Evolutionary conservation across 768 basidiomycete species (phyloP), one percentile per base, ranked within the genome.

Genomic region (Kwoniella sp.): DNA sequence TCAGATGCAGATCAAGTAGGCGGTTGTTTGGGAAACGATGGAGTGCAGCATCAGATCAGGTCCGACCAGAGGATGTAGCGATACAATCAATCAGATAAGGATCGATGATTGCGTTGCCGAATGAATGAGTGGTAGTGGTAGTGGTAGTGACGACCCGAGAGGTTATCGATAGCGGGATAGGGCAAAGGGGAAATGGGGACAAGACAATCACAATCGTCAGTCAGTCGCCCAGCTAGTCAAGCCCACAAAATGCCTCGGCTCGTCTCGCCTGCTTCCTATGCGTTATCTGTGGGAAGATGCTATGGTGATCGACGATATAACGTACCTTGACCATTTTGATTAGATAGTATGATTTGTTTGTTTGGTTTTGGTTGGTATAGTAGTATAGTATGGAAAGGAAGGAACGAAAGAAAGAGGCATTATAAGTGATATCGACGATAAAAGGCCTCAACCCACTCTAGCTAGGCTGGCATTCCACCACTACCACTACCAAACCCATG

Each of bases 241-340:
- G 47, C 50, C 2, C 23, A 31, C 28, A 58, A 13, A 22, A 37
- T 34, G 29, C 54, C 29, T 55, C 51, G 20, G 50, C 50, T 9
- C 50, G n/a, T 41, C 31, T 37, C 31, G 9, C 20, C n/a, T n/a
- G n/a, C n/a, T n/a, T n/a, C n/a, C n/a, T n/a, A n/a, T n/a, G n/a
- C n/a, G n/a, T n/a, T n/a, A 37, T 20, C 23, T 30, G 31, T 37
- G 5, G 5, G 41, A 45, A 17, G 29, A 59, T 29, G 23, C 23
- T 47, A 28, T 7, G 13, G 37, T 26, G n/a, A 57, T n/a, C 25
- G 15, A 50, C n/a, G n/a, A n/a, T n/a, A 50, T 53, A 7, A 71
- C 73, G 37, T 55, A 74, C 73, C 69, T 74, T 74, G 73, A 74
- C 73, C 73, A 74, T 74, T 70, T 66, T 73, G 61, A 38, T 52